Base-by-base conservation (phyloP, 1,139 yeast genomes). In the Hyphopichia wangnamkhiaoensis region DNA sequence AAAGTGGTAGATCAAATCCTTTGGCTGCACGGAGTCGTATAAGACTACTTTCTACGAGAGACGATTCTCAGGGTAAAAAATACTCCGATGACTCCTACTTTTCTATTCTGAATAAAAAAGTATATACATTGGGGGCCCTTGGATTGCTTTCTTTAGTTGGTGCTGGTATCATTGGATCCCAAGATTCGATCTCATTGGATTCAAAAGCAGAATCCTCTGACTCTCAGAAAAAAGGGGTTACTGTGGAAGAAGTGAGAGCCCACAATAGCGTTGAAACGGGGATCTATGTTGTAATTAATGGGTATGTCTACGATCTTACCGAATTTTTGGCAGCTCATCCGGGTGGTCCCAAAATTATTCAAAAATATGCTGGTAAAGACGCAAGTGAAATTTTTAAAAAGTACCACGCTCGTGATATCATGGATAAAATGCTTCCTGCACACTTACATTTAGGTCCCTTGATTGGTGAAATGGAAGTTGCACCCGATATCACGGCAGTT, bases 291-390 rank as follows among this genome's bases (percentile, higher is more conserved):
- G 56, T 54, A 2, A 50, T 62, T 37, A 58, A 61, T 38, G 56
- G 56, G 2, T 40, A 58, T 13, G 66, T 61, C 0, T 62, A 59
- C 43, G 68, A 62, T 39, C 45, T 62, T 40, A 59, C 63, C 10
- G 53, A 56, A 4, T 61, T 61, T 37, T 23, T 58, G 4, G 27
- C 44, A 8, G 37, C 39, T 13, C 66, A 62, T 37, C 66, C 68
- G 1, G 65, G 66, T 19, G 66, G 68, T 3, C 45, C 57, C 8
- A 38, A 43, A 6, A 54, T 61, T 29, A 46, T 62, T 23, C 25
- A 50, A 35, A 49, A 56, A 34, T 58, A 52, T 38, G 66, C 63
- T 17, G 66, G 68, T 10, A 53, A 55, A 38, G 58, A 62, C 41
- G 68, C 66, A 12, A 46, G 52, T 17, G 33, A 37, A 14, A 41